These are phyloP conservation scores for Cutaneotrichosporon sp. DNA, from an alignment of 1,284 basidiomycete genomes.

Conservation along the genomic window DNA sequence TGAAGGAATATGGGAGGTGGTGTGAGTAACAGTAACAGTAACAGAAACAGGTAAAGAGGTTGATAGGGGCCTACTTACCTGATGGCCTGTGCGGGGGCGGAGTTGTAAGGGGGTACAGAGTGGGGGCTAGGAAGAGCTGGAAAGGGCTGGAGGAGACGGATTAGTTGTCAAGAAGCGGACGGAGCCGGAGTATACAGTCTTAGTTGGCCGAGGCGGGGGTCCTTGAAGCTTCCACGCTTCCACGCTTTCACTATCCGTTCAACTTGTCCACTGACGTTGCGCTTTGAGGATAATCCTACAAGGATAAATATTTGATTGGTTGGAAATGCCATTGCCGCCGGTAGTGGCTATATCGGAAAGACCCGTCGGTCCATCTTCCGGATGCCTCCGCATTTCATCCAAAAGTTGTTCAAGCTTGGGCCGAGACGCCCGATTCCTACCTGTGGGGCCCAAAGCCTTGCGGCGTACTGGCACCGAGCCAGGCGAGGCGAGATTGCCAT, in stretches of 20 bases:
- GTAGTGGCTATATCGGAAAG: not conserved
- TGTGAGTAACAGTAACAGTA: not conserved
- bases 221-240: too few relatives aligned
- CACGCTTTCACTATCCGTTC: too few relatives aligned
- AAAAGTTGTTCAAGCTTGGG: not conserved
- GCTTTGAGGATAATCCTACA: too few relatives aligned
- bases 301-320: slow-evolving; percentile 9
- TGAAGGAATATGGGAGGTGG: not conserved
- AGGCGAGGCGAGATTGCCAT: too few relatives aligned
- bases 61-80: not conserved
- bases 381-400: not conserved
- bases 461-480: too few relatives aligned
- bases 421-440: not conserved
- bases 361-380: not conserved
- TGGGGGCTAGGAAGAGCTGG: not conserved
- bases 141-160: not conserved
- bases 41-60: not conserved
- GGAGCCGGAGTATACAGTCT: too few relatives aligned
- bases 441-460: slow-evolving; percentile 4
- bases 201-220: not conserved
- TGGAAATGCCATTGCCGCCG: slow-evolving; percentile 7
- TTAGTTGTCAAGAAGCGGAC: too few relatives aligned
- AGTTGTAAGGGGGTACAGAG: not conserved
- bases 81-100: not conserved
- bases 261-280: not conserved